Evolutionary conservation across 2,329 filamentous ascomycete species (phyloP), one percentile per base, ranked within the genome.

Genomic region (Diaporthe ampelina): DNA sequence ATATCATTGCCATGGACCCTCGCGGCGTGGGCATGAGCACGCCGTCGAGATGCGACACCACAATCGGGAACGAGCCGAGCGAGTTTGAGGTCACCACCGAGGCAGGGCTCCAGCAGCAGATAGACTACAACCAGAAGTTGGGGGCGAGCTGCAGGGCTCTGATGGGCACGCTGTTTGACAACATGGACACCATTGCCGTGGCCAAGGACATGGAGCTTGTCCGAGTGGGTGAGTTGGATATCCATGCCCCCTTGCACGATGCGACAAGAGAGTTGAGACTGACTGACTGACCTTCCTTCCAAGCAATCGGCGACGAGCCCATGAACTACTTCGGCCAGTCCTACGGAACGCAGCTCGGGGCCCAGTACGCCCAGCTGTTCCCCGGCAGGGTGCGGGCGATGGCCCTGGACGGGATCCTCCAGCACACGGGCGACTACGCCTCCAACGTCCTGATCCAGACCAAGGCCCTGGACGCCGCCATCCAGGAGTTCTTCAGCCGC

Each of bases 291-390:
- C n/a, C n/a, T n/a, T n/a, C n/a, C 84, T 6, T 81, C 80, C 4
- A 65, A n/a, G 83, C 80, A 3, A 77, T 86, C 6, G 79, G 80
- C 4, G 80, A 81, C 17, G 80, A 82, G n/a, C 81, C 80, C 71
- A 68, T 85, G 48, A 84, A 82, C 72, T 85, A 79, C 54, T 73
- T 86, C 1, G 86, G 85, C 9, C 76, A 84, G 19, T 87, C 85
- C 2, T 88, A 88, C 77, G 86, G 86, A 8, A 84, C 84, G 1
- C 83, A 85, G 76, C 79, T 87, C 21, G 86, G 84, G 29, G 80
- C 81, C 10, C 81, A 83, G 52, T 88, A 87, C 75, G 85, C 85
- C 1, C 79, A 83, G 73, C 79, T 87, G 1, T 88, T 82, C 77
- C 86, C 86, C 5, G 76, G 84, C 15, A 83, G 83, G 40, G 80